Evolutionary conservation across 2,329 filamentous ascomycete genomes (phyloP).

Genomic region (Cercospora canescens): DNA sequence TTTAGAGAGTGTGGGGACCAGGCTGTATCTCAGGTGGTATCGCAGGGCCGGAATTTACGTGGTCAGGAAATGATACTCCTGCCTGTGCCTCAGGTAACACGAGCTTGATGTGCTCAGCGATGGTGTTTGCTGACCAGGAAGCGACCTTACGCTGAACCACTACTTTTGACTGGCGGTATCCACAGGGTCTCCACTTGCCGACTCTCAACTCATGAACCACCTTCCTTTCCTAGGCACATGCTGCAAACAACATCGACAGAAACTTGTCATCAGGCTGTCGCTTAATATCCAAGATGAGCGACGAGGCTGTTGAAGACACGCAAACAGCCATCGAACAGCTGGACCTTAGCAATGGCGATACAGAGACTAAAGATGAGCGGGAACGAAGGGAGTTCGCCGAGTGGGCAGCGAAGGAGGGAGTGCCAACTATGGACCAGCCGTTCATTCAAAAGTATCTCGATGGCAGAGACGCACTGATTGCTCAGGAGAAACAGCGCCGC

Average conservation of each 20-base stretch:
- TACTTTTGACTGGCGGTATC: neutral
- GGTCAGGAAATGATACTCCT: neutral
- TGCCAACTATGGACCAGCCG: slow-evolving; percentile 58
- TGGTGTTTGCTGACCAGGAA: neutral
- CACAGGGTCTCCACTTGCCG: neutral
- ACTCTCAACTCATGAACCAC: neutral
- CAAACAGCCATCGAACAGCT: neutral
- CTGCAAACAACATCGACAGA: neutral
- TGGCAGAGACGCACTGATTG: slow-evolving; percentile 73
- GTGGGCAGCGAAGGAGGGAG: slow-evolving; percentile 39
- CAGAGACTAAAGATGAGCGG: slow-evolving; percentile 2
- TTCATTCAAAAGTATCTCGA: slow-evolving; percentile 81
- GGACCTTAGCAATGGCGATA: neutral
- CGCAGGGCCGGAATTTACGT: neutral
- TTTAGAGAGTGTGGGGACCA: neutral
- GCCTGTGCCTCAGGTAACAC: neutral
- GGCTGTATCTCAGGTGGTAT: neutral
- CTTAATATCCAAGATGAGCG: neutral
- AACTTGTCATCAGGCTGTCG: neutral
- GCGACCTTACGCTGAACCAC: neutral
- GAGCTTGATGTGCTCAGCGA: neutral
- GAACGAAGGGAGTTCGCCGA: slow-evolving; percentile 3
- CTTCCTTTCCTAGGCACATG: slow-evolving; percentile 5
- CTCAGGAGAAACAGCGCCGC: slow-evolving; percentile 77
- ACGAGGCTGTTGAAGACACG: neutral